Evolutionary conservation across 345 rosid species (phyloP).

Genomic region (Iberis pinnata): DNA sequence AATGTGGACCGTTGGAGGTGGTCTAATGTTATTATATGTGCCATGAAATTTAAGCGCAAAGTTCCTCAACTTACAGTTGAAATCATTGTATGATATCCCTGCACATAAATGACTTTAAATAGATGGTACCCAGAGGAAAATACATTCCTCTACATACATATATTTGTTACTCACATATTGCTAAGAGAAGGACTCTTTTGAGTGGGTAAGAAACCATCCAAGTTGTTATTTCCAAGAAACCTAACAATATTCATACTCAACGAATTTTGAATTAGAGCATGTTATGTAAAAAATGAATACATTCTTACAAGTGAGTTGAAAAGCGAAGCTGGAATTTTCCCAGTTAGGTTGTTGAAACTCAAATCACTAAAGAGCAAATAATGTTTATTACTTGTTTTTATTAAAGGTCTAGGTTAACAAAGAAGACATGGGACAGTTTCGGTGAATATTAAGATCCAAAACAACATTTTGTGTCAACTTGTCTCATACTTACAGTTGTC

Average conservation of each 20-base stretch:
- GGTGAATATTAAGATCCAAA: too few relatives aligned
- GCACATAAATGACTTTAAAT: constrained; percentile 15
- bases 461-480: constrained; percentile 2
- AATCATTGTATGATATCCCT: constrained; percentile 77
- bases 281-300: background rate
- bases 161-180: constrained; percentile 48
- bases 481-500: constrained; percentile 29
- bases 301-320: constrained; percentile 51
- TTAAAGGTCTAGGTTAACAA: background rate
- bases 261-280: background rate
- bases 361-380: constrained; percentile 49
- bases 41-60: constrained; percentile 16
- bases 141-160: constrained; percentile 5
- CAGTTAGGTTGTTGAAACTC: constrained; percentile 75
- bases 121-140: constrained; percentile 4
- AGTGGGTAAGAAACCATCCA: constrained; percentile 53
- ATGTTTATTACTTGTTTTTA: background rate
- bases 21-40: too few relatives aligned
- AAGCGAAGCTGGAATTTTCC: constrained; percentile 50
- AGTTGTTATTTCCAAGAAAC: constrained; percentile 41
- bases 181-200: constrained; percentile 45
- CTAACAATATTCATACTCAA: constrained; percentile 33
- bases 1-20: too few relatives aligned
- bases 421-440: background rate
- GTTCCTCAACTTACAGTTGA: constrained; percentile 44